Conservation (phyloP, 2,329 filamentous ascomycete species). For the Coniochaeta ligniaria region DNA sequence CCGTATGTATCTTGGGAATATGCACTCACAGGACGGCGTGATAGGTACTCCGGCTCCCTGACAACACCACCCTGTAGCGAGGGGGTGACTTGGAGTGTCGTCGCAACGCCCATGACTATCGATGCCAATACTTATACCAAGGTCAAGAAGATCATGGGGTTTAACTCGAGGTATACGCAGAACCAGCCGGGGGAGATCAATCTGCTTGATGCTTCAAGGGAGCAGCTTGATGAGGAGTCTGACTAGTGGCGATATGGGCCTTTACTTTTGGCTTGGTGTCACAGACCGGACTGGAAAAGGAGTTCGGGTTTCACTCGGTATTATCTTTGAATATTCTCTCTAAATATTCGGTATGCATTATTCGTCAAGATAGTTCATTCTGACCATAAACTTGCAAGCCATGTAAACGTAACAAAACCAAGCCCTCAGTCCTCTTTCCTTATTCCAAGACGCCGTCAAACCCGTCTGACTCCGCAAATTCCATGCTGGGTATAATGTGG, state of each 20-base stretch:
- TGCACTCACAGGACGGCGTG: neutral
- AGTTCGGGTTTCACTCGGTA: neutral
- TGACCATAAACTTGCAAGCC: neutral
- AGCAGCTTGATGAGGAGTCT: neutral
- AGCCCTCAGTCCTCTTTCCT: neutral
- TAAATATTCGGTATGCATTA: too few species aligned
- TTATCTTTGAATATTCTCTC: neutral
- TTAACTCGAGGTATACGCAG: slow-evolving; percentile 49
- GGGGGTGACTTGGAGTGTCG: slow-evolving; percentile 46
- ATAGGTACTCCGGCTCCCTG: slow-evolving; percentile 46
- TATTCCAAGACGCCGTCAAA: neutral
- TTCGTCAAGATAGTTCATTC: neutral
- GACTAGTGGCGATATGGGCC: neutral
- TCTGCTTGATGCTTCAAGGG: slow-evolving; percentile 20
- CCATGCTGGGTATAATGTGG: neutral
- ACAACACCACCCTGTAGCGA: slow-evolving; percentile 58
- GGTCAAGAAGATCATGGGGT: slow-evolving; percentile 46
- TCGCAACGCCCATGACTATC: slow-evolving; percentile 32
- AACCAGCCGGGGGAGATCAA: slow-evolving; percentile 37
- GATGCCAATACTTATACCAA: slow-evolving; percentile 39
- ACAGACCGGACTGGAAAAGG: neutral
- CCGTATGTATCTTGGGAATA: neutral
- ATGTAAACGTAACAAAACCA: neutral
- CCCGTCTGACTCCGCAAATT: neutral
- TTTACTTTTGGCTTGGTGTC: neutral